Base-by-base conservation (phyloP, 345 rosid genomes). In the Salix brachista region DNA sequence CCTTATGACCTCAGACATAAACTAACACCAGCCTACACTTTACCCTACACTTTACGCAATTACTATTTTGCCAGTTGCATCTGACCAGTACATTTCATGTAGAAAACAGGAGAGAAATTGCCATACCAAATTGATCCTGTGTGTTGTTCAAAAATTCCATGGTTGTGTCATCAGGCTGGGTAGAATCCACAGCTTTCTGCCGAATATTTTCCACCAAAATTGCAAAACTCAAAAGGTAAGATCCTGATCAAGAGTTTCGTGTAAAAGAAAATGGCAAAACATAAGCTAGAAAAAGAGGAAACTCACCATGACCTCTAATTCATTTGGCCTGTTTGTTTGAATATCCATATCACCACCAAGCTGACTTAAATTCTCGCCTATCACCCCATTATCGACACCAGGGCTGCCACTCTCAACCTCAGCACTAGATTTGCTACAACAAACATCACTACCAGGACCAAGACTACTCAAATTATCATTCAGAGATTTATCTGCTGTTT, bases 81-180 rank as follows among this genome's bases (percentile, higher is more conserved):
- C n/a, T 28, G 36, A 25, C 4, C 46, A 68, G 68, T 70, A 60
- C 50, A 34, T 75, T 16, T 28, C 68, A 73, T 3, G 17, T 32
- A 62, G 34, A 39, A 65, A 82, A 46, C 39, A 67, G 56, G 48
- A 62, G 69, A 82, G 73, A 74, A 72, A 50, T 72, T 70, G 50
- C 56, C 74, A 74, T 88, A 89, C 98, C 90, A 69, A 77, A 77
- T 56, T 61, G 73, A 85, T 46, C 72, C 48, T 52, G 83, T 83
- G 65, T 78, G 80, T 50, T 41, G 81, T 50, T 41, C 50, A 78
- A 73, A 21, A 28, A 77, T 39, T 78, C 78, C 75, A 77, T 67
- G 74, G 64, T 26, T 54, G 60, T 54, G 60, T 21, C 60, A 67
- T 73, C 73, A 46, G 72, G 73, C 61, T 71, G 80, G 30, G 77